Percentiles rank a stretch among this genome's conserved stretches.
These are phyloP conservation scores for Austropuccinia psidii DNA, from an alignment of 1,284 basidiomycete species.

Conservation along the genomic window DNA sequence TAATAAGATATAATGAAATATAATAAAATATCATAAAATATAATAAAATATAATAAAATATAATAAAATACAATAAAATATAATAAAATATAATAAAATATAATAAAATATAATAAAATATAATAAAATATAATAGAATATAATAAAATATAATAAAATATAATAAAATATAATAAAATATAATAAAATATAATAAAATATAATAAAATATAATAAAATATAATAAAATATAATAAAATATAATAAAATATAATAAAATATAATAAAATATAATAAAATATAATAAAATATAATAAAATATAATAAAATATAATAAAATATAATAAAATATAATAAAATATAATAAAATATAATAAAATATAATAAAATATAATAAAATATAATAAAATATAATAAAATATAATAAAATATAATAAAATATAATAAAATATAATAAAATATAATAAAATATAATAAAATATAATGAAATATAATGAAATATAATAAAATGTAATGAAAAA, in stretches of 20 bases:
- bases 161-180: not conserved
- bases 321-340: not conserved
- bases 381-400: not conserved
- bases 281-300: not conserved
- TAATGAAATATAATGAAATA: not conserved
- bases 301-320: not conserved
- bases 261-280: not conserved
- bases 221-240: not conserved
- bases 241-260: not conserved
- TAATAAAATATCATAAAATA: not conserved
- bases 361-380: not conserved
- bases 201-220: not conserved
- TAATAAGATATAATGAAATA: not conserved
- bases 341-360: not conserved
- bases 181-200: not conserved
- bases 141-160: not conserved
- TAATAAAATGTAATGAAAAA: not conserved
- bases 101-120: not conserved
- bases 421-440: not conserved
- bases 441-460: not conserved
- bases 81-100: not conserved
- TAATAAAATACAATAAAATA: not conserved
- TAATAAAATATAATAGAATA: not conserved
- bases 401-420: not conserved
- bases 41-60: not conserved